Evolutionary conservation across 2,329 filamentous ascomycete genomes (phyloP).

Genomic region (Aspergillus niger): DNA sequence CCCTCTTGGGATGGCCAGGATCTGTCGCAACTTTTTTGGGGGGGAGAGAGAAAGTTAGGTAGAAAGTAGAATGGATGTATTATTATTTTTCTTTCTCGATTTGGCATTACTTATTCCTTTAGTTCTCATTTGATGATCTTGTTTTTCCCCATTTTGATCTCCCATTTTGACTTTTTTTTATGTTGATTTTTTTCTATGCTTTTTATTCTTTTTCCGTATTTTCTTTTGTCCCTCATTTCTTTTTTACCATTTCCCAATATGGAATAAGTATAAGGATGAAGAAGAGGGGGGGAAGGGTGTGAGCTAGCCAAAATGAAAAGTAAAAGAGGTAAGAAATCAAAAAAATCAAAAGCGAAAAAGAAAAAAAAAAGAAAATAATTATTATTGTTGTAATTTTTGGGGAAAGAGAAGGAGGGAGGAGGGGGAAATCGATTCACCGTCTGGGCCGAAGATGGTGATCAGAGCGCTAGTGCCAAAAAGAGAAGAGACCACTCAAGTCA

Average conservation of each 20-base stretch:
- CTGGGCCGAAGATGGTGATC: conserved; percentile 16
- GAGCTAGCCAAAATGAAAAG: not conserved
- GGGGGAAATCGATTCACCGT: conserved; percentile 1
- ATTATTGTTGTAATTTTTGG: conserved; percentile 7
- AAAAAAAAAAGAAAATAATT: not conserved
- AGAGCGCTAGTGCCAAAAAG: conserved; percentile 15
- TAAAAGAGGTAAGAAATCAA: not conserved
- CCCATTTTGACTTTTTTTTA: too few relatives aligned
- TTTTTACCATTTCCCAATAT: not conserved
- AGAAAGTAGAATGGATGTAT: not conserved
- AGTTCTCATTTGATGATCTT: too few relatives aligned
- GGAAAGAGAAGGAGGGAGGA: not conserved
- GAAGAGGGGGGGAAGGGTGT: not conserved
- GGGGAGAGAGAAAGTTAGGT: too few relatives aligned
- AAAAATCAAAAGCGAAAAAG: not conserved
- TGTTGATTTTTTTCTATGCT: not conserved
- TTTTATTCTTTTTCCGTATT: not conserved
- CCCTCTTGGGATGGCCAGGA: conserved; percentile 17
- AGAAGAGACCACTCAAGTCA: not conserved
- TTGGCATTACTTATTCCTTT: not conserved
- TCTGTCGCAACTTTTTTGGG: conserved; percentile 1
- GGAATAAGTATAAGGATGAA: not conserved
- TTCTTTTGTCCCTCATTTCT: conserved; percentile 2
- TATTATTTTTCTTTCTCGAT: not conserved
- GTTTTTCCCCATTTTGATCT: too few relatives aligned